Evolutionary conservation across 2,329 filamentous ascomycete genomes (phyloP), one percentile per base, ranked within the genome.

Genomic region (Diaporthe sp.): DNA sequence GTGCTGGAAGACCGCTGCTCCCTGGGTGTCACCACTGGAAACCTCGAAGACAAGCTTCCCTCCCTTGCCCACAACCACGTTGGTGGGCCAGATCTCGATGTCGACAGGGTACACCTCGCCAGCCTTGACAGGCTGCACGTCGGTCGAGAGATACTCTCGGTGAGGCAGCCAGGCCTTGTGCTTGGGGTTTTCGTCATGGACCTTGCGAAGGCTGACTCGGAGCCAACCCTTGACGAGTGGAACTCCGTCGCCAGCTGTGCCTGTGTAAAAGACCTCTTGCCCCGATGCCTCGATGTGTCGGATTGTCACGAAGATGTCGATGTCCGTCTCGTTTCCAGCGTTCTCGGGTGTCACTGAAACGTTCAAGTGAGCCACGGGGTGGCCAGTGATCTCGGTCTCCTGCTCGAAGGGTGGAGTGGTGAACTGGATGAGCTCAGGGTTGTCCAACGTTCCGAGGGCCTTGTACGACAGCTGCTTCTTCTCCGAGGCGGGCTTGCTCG

Each of bases 311-410:
- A 93, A 93, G 5, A 93, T 80, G 77, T 93, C 91, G 40, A 93
- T 92, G 71, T 93, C 91, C 4, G 79, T 83, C 0, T 79, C 82
- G 80, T 1, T 79, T 82, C 1, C 79, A 0, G 38, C 84, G 80
- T 80, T 89, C 81, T 85, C 90, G 77, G 92, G 83, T 0, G 88
- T 91, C 4, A 92, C 82, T 0, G 92, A 93, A 0, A 93, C 89
- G 75, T 91, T 90, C 5, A 95, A 84, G 77, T 91, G 92, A 0
- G 91, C 91, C 0, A 90, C 85, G 38, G 93, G 84, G 78, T 94
- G 91, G 0, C 93, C 93, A 0, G 93, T 94, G 71, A 95, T 89
- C 79, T 94, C 93, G 0, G 89, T 92, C 78, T 94, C 91, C 9
- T 84, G 75, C n/a, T 87, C 85, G 74, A 94, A 93, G 0, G 90